These are phyloP conservation scores for Avena sativa DNA, from an alignment of 176 grass and related monocot genomes.

Conservation along the genomic window DNA sequence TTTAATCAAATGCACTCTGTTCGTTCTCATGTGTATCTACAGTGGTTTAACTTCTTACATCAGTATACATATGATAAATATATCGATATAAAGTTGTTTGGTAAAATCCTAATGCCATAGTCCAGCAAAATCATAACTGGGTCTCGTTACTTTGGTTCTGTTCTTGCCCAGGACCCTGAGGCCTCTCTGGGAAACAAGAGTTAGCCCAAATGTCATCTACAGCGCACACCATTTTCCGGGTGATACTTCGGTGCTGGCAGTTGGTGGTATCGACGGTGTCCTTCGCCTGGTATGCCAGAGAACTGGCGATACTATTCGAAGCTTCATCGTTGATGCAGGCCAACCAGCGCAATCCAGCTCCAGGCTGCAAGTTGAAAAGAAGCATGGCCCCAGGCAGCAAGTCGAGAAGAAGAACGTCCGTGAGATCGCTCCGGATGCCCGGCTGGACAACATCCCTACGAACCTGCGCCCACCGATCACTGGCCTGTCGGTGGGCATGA, in stretches of 20 bases:
- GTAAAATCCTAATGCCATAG: neutral
- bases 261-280: conserved; percentile 82
- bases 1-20: neutral
- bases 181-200: conserved; percentile 85
- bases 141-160: conserved; percentile 14
- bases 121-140: conserved; percentile 26
- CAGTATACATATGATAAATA: neutral
- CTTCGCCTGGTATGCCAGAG: conserved; percentile 80
- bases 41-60: neutral
- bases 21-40: neutral
- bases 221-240: conserved; percentile 61
- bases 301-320: conserved; percentile 60
- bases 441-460: conserved; percentile 59
- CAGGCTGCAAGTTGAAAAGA: conserved; percentile 57
- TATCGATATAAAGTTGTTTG: neutral
- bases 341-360: conserved; percentile 23
- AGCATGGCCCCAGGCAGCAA: conserved; percentile 38
- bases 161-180: conserved; percentile 66
- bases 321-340: conserved; percentile 49
- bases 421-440: conserved; percentile 44
- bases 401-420: conserved; percentile 65
- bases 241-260: conserved; percentile 58
- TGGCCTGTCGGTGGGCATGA: conserved; percentile 76
- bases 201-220: conserved; percentile 94
- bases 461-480: conserved; percentile 67